Evolutionary conservation across 805 yeast species (phyloP).

Genomic region (Candida jianshihensis): DNA sequence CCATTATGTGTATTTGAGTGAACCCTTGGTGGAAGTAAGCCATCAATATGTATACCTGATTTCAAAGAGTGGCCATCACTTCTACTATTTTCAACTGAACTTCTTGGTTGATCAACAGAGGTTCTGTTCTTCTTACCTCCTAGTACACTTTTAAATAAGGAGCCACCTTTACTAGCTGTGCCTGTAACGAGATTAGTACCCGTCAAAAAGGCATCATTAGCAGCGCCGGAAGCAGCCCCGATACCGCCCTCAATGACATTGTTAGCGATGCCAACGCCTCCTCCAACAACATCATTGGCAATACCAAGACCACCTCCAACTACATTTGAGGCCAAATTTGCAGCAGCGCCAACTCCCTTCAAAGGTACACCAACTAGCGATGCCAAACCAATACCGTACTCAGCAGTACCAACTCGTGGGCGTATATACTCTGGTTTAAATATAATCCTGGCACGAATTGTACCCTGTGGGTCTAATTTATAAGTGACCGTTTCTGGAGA

Average conservation of each 20-base stretch:
- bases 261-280: conserved; percentile 37
- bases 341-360: conserved; percentile 37
- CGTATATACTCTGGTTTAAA: conserved; percentile 63
- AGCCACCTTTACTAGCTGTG: conserved; percentile 41
- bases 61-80: conserved; percentile 32
- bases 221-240: conserved; percentile 27
- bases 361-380: conserved; percentile 40
- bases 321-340: conserved; percentile 34
- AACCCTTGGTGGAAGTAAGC: conserved; percentile 4
- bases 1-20: conserved; percentile 2
- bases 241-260: conserved; percentile 47
- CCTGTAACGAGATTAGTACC: not conserved
- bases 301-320: conserved; percentile 33
- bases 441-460: conserved; percentile 42
- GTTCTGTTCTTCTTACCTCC: conserved; percentile 23
- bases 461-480: conserved; percentile 59
- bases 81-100: conserved; percentile 10
- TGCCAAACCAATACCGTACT: conserved; percentile 34
- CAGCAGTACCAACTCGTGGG: conserved; percentile 43
- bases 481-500: conserved; percentile 39
- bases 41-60: conserved; percentile 21
- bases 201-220: too few species aligned
- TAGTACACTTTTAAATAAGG: conserved; percentile 27
- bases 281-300: conserved; percentile 35
- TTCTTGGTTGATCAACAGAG: conserved; percentile 9